These are phyloP conservation scores for Leccinum cinnamomeum DNA, from an alignment of 1,284 basidiomycete genomes.

Conservation along the genomic window DNA sequence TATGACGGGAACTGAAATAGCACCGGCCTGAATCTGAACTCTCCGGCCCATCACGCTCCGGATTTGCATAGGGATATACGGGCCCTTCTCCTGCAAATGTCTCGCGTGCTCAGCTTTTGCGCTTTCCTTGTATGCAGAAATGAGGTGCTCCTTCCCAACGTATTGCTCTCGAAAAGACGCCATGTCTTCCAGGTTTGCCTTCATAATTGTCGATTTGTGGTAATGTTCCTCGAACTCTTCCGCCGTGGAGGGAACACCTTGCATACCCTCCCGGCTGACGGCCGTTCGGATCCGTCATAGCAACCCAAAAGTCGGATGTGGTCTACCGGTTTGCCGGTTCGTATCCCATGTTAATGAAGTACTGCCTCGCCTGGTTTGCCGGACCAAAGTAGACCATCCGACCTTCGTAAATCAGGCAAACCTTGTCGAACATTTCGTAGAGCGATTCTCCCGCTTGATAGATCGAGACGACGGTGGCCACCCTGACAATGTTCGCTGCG, in stretches of 20 bases:
- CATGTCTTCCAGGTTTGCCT: constrained; percentile 38
- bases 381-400: constrained; percentile 73
- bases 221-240: constrained; percentile 56
- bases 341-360: constrained; percentile 73
- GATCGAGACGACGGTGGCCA: constrained; percentile 63
- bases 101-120: constrained; percentile 53
- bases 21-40: constrained; percentile 67
- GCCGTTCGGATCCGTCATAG: constrained; percentile 60
- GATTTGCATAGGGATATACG: constrained; percentile 62
- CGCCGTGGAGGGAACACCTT: constrained; percentile 57
- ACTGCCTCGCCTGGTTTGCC: constrained; percentile 56
- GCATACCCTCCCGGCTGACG: constrained; percentile 50
- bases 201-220: constrained; percentile 29
- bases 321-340: constrained; percentile 58
- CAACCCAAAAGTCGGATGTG: constrained; percentile 66
- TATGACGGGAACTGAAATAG: constrained; percentile 42
- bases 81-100: constrained; percentile 38
- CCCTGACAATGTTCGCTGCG: constrained; percentile 54
- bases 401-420: constrained; percentile 69
- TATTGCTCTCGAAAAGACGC: constrained; percentile 36
- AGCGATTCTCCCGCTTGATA: constrained; percentile 67
- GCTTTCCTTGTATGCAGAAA: constrained; percentile 47
- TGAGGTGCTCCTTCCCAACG: constrained; percentile 39
- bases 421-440: constrained; percentile 66
- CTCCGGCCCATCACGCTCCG: constrained; percentile 65